Evolutionary conservation across 1,139 yeast species (phyloP), one percentile per base, ranked within the genome.

Genomic region (Geotrichum cucujoidarum): DNA sequence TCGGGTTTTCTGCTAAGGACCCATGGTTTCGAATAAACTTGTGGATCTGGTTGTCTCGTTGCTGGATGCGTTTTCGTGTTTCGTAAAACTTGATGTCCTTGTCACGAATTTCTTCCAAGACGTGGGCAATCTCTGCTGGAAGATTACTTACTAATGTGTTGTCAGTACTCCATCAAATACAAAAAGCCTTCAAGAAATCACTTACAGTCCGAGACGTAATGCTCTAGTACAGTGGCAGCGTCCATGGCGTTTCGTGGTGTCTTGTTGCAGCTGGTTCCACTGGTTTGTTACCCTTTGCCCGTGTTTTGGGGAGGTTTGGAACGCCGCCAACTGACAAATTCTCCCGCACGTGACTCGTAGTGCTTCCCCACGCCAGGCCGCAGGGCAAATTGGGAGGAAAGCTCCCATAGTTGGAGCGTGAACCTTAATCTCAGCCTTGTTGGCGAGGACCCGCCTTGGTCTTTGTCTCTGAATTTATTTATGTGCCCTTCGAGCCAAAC

Each of bases 1-100:
- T 86, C 1, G 97, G 95, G 63, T 85, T 85, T 55, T 81, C 85
- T 1, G 83, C 76, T 40, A 84, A 67, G 0, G 95, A 83, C 0
- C 97, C 97, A 67, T 88, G 81, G 43, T 88, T 82, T 56, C 83
- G 78, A 51, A 89, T 85, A 63, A 80, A 83, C 64, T 88, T 89
- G 62, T 87, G 95, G 48, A 92, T 70, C 57, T 82, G 87, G 42
- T 45, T 45, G 61, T 92, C 98, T 53, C 85, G 77, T 50, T 80
- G 80, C 59, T 78, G 81, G 55, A 81, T 78, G 58, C 84, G 77
- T 63, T 78, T 79, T 53, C 87, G 74, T 4, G 77, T 73, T 49
- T 87, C 95, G 60, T 77, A 77, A 29, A 83, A 71, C 58, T 78
- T 81, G 35, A 71, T 59, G 61, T 92, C 98, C 54, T 83, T 79